A percentile compares a stretch with the other conserved stretches of the same genome.
phyloP scores from a whole-genome alignment of 352 stramenopile species.

The Aphanomyces invadans region DNA sequence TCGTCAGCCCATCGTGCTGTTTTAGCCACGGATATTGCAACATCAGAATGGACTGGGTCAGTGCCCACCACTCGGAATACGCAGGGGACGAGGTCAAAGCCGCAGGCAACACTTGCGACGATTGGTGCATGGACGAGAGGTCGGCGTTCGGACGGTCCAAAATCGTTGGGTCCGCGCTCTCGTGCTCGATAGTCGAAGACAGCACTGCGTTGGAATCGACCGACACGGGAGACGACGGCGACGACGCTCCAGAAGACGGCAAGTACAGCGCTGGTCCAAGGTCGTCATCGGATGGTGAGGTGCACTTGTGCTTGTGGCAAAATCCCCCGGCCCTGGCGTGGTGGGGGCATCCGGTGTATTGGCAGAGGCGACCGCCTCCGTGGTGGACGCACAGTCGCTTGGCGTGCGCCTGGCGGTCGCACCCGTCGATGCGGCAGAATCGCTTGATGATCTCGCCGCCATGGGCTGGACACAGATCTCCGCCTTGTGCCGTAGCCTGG shows the following conservation, averaged over 20 bases:
- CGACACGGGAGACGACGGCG: background rate
- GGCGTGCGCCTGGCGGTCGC: background rate
- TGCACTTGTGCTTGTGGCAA: constrained; percentile 57
- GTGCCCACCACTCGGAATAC: background rate
- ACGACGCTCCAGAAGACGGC: background rate
- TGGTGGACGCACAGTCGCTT: constrained; percentile 56
- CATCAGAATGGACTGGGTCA: background rate
- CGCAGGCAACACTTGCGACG: background rate
- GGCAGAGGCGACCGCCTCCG: constrained; percentile 53
- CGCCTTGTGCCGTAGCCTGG: background rate
- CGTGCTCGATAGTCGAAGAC: too few relatives aligned
- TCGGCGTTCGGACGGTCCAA: too few relatives aligned
- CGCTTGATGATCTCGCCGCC: background rate
- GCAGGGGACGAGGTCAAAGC: background rate
- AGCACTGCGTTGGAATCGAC: too few relatives aligned
- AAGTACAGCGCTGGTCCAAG: too few relatives aligned
- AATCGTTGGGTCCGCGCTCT: too few relatives aligned
- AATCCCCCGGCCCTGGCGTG: constrained; percentile 56
- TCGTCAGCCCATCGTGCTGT: background rate
- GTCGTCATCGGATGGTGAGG: background rate
- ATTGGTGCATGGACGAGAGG: too few relatives aligned
- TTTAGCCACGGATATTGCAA: background rate
- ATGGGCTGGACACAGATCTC: background rate
- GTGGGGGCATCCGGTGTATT: constrained; percentile 62
- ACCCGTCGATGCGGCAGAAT: constrained; percentile 10